phyloP scores from a whole-genome alignment of 2,329 filamentous ascomycete genomes.

The Stagonosporopsis cucurbitacearum region DNA sequence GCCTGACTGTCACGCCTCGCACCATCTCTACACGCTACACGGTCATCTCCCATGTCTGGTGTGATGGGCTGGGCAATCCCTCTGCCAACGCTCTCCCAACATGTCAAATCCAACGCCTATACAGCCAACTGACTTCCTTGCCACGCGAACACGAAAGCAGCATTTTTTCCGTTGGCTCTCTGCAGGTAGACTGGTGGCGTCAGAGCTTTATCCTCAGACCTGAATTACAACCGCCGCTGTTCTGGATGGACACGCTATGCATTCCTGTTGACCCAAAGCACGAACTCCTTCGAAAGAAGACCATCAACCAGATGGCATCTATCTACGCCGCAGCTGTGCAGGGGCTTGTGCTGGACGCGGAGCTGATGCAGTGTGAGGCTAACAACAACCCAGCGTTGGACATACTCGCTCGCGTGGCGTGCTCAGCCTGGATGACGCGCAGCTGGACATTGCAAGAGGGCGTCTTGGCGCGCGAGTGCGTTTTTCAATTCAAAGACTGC shows the following conservation, averaged over 20 bases:
- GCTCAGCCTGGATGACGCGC: conserved; percentile 20
- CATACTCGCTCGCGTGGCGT: conserved; percentile 7
- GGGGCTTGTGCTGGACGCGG: conserved; percentile 21
- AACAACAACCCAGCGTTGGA: not conserved
- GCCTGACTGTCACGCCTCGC: conserved; percentile 2
- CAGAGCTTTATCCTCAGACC: conserved; percentile 1
- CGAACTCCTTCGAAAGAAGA: not conserved
- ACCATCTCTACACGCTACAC: conserved; percentile 12
- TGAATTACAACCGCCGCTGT: conserved; percentile 3
- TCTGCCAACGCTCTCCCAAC: conserved; percentile 14
- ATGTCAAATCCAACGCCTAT: conserved; percentile 15
- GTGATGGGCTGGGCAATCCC: conserved; percentile 21
- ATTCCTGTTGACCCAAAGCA: conserved; percentile 16
- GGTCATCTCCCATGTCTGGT: conserved; percentile 22
- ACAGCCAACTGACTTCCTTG: conserved; percentile 1
- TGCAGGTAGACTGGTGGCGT: conserved; percentile 12
- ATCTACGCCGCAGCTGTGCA: conserved; percentile 20
- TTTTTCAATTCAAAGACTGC: conserved; percentile 13
- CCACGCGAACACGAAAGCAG: conserved; percentile 9
- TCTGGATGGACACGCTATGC: conserved; percentile 31
- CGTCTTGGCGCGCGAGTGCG: conserved; percentile 14
- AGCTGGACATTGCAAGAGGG: conserved; percentile 28
- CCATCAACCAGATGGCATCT: conserved; percentile 21
- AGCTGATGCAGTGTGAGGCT: conserved; percentile 8
- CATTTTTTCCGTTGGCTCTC: conserved; percentile 2